Base-by-base conservation (phyloP, 2,329 filamentous ascomycete species). In the Aspergillus oerlinghausenensis region DNA sequence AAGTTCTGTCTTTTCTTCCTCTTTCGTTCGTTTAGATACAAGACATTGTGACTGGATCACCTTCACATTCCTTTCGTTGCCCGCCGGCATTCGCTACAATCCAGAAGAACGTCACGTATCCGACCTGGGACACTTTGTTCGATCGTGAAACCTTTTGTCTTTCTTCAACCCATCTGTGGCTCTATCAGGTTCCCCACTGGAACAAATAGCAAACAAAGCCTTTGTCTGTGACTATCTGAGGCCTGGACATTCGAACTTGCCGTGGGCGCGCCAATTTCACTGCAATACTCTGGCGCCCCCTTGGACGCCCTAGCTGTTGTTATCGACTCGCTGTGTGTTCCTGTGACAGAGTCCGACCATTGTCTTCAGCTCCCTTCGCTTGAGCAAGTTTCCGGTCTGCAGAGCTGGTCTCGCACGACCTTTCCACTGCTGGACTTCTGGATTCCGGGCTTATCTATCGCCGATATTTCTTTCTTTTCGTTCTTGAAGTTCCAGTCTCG, bases 341-440 rank as follows among this genome's bases (percentile, higher is more conserved):
- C 32, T 38, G 32, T 38, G 32, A 17, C 32, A 38, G 4, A 38
- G 14, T 17, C 32, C 32, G 32, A 38, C 14, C 7, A n/a, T 38
- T 14, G 32, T 38, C 51, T 29, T 45, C 55, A 50, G 49, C 51
- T 6, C 19, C 51, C 29, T 56, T 53, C 29, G 49, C 54, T 51
- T 19, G 42, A 58, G 59, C 29, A 45, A 29, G 26, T 51, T 35
- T 47, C 29, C 32, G 40, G 29, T 54, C 40, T 32, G 32, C 49
- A 58, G 69, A 71, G 70, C 70, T 64, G 70, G 70, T 63, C 70
- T 72, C 70, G 60, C 61, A 49, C 61, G 28, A 38, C 55, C 55
- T 59, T 53, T 25, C 48, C 42, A 51, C n/a, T 48, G 40, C 47
- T 45, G 25, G 26, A 23, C 43, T 25, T 47, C 23, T 45, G 42